phyloP scores from a whole-genome alignment of 2,329 filamentous ascomycete species.

The Nothopassalora personata region DNA sequence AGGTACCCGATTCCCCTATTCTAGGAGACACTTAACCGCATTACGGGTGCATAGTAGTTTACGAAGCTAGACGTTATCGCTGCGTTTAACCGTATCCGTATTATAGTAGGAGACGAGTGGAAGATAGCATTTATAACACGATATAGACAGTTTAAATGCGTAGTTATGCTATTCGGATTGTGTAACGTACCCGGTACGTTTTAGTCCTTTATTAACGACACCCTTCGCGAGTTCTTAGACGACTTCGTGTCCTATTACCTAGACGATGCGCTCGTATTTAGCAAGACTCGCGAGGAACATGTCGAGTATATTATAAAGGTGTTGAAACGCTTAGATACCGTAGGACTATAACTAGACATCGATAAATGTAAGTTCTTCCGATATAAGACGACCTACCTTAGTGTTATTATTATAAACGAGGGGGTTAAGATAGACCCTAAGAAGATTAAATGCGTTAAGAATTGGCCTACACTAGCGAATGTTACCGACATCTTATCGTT shows the following conservation, averaged over 20 bases:
- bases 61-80: constrained; percentile 20
- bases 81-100: constrained; percentile 11
- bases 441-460: no score
- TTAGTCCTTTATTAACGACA: constrained; percentile 9
- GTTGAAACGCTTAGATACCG: constrained; percentile 9
- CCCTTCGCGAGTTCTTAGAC: constrained; percentile 4
- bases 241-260: constrained; percentile 5
- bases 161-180: constrained; percentile 8
- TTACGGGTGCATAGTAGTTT: constrained; percentile 17
- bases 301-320: constrained; percentile 18
- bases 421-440: no score
- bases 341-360: constrained; percentile 16
- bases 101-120: constrained; percentile 5
- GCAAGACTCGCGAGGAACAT: constrained; percentile 2
- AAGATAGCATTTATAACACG: constrained; percentile 9
- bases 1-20: constrained; percentile 27
- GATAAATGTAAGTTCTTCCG: constrained; percentile 21
- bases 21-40: constrained; percentile 20
- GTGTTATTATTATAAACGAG: no score
- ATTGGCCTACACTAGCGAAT: no score
- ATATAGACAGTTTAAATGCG: constrained; percentile 8
- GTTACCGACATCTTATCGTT: no score
- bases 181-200: constrained; percentile 2
- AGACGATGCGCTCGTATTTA: constrained; percentile 4
- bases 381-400: constrained; percentile 9